Conservation (phyloP, 345 rosid genomes). For the Carallia pectinifolia region DNA sequence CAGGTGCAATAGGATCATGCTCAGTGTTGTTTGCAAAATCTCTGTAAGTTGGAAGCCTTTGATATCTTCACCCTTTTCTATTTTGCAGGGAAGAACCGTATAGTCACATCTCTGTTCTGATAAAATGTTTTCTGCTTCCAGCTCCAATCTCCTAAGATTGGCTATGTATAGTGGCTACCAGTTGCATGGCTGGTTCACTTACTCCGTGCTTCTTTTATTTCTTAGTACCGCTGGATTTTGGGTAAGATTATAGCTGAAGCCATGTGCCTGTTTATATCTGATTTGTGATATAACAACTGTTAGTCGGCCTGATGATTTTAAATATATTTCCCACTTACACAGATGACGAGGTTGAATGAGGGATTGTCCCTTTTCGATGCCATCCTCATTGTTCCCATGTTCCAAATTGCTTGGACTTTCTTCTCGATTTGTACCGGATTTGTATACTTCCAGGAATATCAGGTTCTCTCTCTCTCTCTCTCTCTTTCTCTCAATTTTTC, state of each 20-base stretch:
- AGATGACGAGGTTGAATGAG: conserved; percentile 97
- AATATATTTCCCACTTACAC: conserved; percentile 24
- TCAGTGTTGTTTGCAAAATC: conserved; percentile 98
- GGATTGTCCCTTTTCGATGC: conserved; percentile 92
- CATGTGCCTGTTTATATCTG: conserved; percentile 9
- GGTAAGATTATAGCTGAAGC: conserved; percentile 43
- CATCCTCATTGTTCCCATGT: conserved; percentile 97
- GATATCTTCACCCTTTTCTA: conserved; percentile 7
- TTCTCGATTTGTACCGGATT: conserved; percentile 99
- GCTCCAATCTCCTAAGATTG: conserved; percentile 90
- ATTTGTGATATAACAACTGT: background rate
- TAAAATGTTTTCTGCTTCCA: conserved; percentile 34
- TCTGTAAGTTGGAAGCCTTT: conserved; percentile 56
- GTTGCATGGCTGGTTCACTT: conserved; percentile 96
- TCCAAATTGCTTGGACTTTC: conserved; percentile 99
- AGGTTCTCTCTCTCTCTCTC: conserved; percentile 47
- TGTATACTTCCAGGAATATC: conserved; percentile 96
- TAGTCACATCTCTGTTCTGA: conserved; percentile 15
- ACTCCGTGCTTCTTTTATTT: conserved; percentile 93
- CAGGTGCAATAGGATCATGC: conserved; percentile 97
- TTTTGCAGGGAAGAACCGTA: conserved; percentile 1
- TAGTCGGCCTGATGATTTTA: conserved; percentile 6
- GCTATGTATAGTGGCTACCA: conserved; percentile 87
- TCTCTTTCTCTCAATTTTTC: background rate
- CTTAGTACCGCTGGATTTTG: conserved; percentile 98